Evolutionary conservation across 2,329 filamentous ascomycete species (phyloP), one percentile per base, ranked within the genome.

Genomic region (Dactylellina drechsleri): DNA sequence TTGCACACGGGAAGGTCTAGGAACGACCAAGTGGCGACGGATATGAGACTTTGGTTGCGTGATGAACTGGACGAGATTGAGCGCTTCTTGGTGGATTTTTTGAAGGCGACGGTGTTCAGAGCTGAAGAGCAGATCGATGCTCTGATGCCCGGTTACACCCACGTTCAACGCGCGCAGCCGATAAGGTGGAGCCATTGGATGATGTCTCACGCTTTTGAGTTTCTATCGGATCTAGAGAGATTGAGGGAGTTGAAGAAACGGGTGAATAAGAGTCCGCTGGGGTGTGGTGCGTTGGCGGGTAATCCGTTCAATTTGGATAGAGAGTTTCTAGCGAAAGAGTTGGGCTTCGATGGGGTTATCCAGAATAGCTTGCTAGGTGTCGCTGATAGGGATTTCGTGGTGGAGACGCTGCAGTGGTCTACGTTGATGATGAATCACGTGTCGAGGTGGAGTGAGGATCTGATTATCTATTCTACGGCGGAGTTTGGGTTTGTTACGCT

Each of bases 21-120:
- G 79, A 97, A 97, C 80, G 93, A 97, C 83, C 93, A 97, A 83
- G 89, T 96, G 67, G 92, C 90, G 56, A 93, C 90, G 20, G 92
- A 96, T 80, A 94, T 97, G 91, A 89, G 92, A 76, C 85, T 97
- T 81, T 97, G 92, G 92, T 83, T 96, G 77, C 87, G 92, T 50
- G 89, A 93, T 77, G 86, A 91, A 83, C 84, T 97, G 70, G 86
- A 86, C 67, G 85, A 85, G 77, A 87, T 96, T 60, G 92, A 96
- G 79, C 81, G 79, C 41, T 88, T 89, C 79, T 85, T 97, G 3
- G 84, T 88, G 50, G 86, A 87, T 65, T 87, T 96, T 78, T 84
- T 97, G 47, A 85, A 87, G 79, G 90, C 93, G 56, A 87, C 89
- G 13, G 86, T 88, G 41, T 83, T 84, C 54, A 87, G 92, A 28